Conservation (phyloP, 2,329 filamentous ascomycete genomes). For the Calonectria naviculata region DNA sequence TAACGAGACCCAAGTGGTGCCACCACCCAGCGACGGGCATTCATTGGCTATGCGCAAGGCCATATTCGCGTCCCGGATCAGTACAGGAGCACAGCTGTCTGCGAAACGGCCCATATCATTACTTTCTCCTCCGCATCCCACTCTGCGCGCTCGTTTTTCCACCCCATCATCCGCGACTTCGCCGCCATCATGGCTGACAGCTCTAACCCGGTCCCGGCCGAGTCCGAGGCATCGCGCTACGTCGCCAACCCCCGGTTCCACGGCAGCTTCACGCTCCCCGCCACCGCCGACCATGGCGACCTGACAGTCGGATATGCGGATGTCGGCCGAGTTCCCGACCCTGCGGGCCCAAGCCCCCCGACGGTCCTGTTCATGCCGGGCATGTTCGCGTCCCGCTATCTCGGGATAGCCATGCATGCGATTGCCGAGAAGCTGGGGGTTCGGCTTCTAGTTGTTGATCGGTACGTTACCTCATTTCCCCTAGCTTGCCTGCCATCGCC, state of each 20-base stretch:
- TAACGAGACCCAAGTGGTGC: background rate
- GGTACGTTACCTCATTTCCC: slow-evolving; percentile 34
- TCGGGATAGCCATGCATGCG: slow-evolving; percentile 45
- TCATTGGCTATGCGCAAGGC: background rate
- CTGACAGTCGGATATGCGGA: slow-evolving; percentile 43
- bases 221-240: slow-evolving; percentile 15
- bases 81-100: background rate
- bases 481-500: slow-evolving; percentile 24
- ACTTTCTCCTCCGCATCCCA: background rate
- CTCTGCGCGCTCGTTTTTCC: too few relatives aligned
- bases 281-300: slow-evolving; percentile 29
- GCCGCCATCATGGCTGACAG: background rate
- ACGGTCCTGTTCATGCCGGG: slow-evolving; percentile 43
- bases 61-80: background rate
- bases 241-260: slow-evolving; percentile 41
- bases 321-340: slow-evolving; percentile 29
- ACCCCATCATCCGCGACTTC: background rate
- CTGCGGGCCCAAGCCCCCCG: slow-evolving; percentile 26
- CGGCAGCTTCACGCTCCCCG: slow-evolving; percentile 37
- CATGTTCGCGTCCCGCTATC: slow-evolving; percentile 40
- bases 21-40: background rate
- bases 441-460: slow-evolving; percentile 47
- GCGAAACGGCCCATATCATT: background rate
- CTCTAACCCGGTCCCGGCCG: background rate
- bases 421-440: slow-evolving; percentile 44